Conservation (phyloP, 805 yeast species). For the Wickerhamomyces chambardii region DNA sequence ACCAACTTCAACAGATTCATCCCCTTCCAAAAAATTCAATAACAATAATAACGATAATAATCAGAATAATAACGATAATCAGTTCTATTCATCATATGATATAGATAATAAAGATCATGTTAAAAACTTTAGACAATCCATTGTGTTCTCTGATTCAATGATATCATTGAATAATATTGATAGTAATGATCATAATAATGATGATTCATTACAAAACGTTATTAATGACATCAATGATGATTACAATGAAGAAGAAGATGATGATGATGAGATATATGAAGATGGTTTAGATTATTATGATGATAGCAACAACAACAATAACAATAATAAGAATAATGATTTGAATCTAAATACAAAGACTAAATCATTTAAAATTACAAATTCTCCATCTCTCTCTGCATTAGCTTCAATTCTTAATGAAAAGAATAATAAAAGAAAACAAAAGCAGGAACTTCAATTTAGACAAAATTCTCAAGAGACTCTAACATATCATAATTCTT, state of each 20-base stretch:
- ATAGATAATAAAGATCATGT: slow-evolving; percentile 8
- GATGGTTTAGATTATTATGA: too few species aligned
- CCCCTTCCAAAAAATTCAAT: slow-evolving; percentile 2
- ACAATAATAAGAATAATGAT: too few species aligned
- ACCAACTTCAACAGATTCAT: slow-evolving; percentile 10
- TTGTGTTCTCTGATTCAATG: slow-evolving; percentile 13
- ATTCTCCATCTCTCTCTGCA: slow-evolving; percentile 34
- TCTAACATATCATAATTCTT: background rate
- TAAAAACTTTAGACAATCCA: slow-evolving; percentile 11
- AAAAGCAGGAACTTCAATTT: background rate
- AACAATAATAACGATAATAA: background rate
- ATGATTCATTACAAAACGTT: too few species aligned
- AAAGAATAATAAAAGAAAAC: slow-evolving; percentile 19
- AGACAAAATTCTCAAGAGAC: background rate
- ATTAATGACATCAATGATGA: too few species aligned
- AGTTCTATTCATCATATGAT: slow-evolving; percentile 1
- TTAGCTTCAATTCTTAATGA: slow-evolving; percentile 29
- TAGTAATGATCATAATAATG: too few species aligned
- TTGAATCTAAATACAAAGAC: background rate
- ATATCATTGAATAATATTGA: too few species aligned
- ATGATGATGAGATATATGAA: too few species aligned
- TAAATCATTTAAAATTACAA: slow-evolving; percentile 23
- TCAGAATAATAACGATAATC: background rate
- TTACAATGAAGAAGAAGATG: too few species aligned
- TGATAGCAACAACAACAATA: too few species aligned